Conservation (phyloP, 2,329 filamentous ascomycete genomes). For the Colletotrichum falcatum region DNA sequence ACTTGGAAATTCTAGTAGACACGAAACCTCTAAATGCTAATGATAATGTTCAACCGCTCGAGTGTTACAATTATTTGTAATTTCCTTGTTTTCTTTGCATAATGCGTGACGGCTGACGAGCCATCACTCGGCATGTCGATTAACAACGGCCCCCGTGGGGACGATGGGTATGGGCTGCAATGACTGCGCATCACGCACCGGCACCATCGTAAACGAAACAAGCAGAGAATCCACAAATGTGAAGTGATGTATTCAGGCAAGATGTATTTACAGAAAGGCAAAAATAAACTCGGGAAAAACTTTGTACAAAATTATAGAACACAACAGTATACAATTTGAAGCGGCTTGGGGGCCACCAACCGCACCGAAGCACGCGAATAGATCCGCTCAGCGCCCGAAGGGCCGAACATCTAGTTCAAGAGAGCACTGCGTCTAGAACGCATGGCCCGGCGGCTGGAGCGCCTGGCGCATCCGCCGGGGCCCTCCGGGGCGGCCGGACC, state of each 20-base stretch:
- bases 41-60: not conserved
- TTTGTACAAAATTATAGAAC: slow-evolving; percentile 37
- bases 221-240: no score
- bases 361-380: not conserved
- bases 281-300: no score
- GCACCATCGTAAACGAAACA: not conserved
- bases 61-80: rapidly evolving
- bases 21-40: not conserved
- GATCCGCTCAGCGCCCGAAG: slow-evolving; percentile 23
- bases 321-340: slow-evolving; percentile 28
- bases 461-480: not conserved
- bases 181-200: not conserved
- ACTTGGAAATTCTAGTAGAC: not conserved
- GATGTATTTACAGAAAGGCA: slow-evolving; percentile 29
- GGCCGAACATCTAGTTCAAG: slow-evolving; percentile 10
- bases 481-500: slow-evolving; percentile 21
- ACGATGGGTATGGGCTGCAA: not conserved
- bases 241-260: not conserved
- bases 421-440: slow-evolving; percentile 28
- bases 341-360: not conserved
- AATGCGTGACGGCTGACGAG: not conserved
- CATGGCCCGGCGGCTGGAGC: slow-evolving; percentile 24
- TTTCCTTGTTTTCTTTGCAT: not conserved
- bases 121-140: not conserved
- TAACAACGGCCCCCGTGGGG: no score